Conservation (phyloP, 148 eudicot genomes). For the Bassia scoparia region DNA sequence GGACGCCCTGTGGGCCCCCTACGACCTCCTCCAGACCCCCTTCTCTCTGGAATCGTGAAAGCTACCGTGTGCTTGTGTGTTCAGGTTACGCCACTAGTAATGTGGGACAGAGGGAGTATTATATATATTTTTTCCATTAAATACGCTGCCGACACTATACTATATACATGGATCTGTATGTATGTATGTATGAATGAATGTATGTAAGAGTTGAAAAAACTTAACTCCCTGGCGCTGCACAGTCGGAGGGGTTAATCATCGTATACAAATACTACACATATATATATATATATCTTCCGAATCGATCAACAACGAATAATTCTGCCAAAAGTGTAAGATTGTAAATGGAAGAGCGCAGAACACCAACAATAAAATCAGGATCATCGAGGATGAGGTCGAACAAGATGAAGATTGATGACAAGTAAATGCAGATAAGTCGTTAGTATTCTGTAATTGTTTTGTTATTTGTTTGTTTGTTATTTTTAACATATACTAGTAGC, state of each 20-base stretch:
- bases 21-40: conserved; percentile 63
- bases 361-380: neutral
- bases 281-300: neutral
- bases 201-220: neutral
- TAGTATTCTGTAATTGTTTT: conserved; percentile 3
- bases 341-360: conserved; percentile 19
- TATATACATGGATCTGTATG: too few relatives aligned
- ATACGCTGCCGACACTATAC: neutral
- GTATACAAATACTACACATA: neutral
- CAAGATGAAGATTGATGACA: neutral
- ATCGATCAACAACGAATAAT: neutral
- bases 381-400: neutral
- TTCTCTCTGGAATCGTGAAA: conserved; percentile 50
- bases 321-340: conserved; percentile 10
- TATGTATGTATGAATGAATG: neutral
- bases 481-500: neutral
- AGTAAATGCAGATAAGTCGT: neutral
- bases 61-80: neutral
- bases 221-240: conserved; percentile 19
- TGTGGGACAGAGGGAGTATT: neutral
- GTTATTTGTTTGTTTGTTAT: neutral
- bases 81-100: neutral
- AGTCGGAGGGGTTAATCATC: conserved; percentile 25
- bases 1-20: conserved; percentile 83
- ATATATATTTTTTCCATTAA: neutral